Base-by-base conservation (phyloP, 2,329 filamentous ascomycete genomes). In the Penicillium fuscoglaucum region DNA sequence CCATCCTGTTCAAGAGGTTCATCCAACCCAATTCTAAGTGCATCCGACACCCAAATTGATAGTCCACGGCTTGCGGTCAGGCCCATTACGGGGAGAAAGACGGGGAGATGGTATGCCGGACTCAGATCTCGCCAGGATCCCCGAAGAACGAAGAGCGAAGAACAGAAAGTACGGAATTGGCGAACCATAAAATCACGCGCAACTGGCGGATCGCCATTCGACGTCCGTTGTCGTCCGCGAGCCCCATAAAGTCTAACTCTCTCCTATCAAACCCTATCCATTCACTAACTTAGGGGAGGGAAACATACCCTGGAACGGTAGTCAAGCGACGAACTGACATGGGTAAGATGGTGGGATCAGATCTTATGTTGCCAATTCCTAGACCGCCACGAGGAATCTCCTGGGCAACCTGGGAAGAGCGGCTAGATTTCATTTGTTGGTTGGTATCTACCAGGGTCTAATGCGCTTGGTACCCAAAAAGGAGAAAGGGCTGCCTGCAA, bases 371-470 rank as follows among this genome's bases (percentile, higher is more conserved):
- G 13, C 31, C 17, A 37, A 46, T 53, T 35, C 31, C 21, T 21
- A 53, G 51, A 53, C 51, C 51, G 51, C 51, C 41, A 53, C 50
- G 40, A 53, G 29, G 51, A 12, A 37, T 17, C 21, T 21, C 29
- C 41, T 53, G 31, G 13, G 7, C 40, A 28, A 35, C 21, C 46
- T n/a, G 17, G 4, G 28, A 17, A 35, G 21, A 46, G 28, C 50
- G 28, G 19, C 29, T 26, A 35, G 15, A 10, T 37, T 19, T 12
- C 2, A 53, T 46, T 37, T 28, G 7, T 43, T 2, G 3, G 33
- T 17, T 35, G 15, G n/a, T 37, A 37, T 19, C 21, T 44, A 46
- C 51, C 6, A 28, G 51, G 51, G 12, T 53, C 6, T 15, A 21
- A 53, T 53, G 51, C 41, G 21, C 40, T 37, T 46, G 51, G 2